A percentile compares a stretch with the other conserved stretches of the same genome.
phyloP scores from a whole-genome alignment of 164 flowering plant species.

The Aristolochia fimbriata region DNA sequence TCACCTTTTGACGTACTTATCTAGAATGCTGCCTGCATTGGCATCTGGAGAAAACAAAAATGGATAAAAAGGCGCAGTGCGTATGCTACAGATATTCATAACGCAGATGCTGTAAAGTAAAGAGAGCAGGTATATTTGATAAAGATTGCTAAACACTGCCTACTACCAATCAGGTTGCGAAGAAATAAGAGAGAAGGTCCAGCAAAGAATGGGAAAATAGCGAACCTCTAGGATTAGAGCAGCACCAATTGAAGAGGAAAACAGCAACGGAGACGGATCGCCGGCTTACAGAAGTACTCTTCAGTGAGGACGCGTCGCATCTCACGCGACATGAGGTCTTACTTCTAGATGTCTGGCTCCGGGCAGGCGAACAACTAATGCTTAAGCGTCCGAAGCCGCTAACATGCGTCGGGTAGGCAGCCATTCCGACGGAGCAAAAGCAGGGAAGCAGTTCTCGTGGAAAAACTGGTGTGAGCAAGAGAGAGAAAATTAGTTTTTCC shows the following conservation, averaged over 20 bases:
- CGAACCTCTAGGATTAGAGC: constrained; percentile 34
- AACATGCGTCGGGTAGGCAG: too few relatives aligned
- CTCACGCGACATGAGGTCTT: too few relatives aligned
- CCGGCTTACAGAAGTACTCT: constrained; percentile 18
- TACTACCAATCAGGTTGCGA: background rate
- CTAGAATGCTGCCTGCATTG: constrained; percentile 38
- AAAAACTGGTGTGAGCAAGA: too few relatives aligned
- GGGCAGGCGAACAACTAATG: too few relatives aligned
- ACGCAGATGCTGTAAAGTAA: background rate
- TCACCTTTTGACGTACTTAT: constrained; percentile 75
- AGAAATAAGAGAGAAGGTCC: background rate
- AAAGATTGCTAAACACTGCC: background rate
- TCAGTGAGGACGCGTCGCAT: too few relatives aligned
- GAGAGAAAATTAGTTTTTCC: too few relatives aligned
- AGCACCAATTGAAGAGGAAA: constrained; percentile 22
- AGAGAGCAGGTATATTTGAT: background rate
- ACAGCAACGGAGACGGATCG: constrained; percentile 41
- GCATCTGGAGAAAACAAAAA: constrained; percentile 32
- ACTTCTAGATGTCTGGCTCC: too few relatives aligned
- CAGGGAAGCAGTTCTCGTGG: too few relatives aligned
- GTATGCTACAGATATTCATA: background rate
- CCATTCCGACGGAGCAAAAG: too few relatives aligned
- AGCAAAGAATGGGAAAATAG: background rate
- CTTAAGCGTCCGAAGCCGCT: too few relatives aligned
- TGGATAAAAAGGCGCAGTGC: background rate